These are phyloP conservation scores for Trichophyton benhamiae DNA, from an alignment of 2,329 filamentous ascomycete species.

Conservation along the genomic window DNA sequence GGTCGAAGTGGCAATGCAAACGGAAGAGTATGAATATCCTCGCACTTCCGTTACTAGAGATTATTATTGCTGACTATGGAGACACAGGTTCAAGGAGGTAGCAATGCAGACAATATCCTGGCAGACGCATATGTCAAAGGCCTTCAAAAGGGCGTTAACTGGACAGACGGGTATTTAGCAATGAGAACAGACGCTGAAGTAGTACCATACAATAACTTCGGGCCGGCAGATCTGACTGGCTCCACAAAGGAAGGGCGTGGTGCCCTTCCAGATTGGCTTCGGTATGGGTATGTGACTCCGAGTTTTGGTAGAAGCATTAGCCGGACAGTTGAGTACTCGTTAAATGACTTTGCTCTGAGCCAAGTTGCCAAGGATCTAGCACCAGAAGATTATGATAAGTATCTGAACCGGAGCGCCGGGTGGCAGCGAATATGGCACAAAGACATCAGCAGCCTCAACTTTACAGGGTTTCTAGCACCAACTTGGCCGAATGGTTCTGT, in stretches of 20 bases:
- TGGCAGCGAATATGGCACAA: conserved; percentile 14
- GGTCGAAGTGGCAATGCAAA: conserved; percentile 57
- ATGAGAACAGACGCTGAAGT: conserved; percentile 58
- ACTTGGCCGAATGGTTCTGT: conserved; percentile 40
- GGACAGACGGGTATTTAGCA: conserved; percentile 50
- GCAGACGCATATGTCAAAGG: conserved; percentile 63
- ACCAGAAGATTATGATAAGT: conserved; percentile 28
- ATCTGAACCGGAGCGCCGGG: conserved; percentile 18
- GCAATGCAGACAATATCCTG: conserved; percentile 58
- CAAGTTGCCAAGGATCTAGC: conserved; percentile 42
- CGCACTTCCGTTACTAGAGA: background rate
- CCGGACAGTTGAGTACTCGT: conserved; percentile 53
- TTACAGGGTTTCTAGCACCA: conserved; percentile 50
- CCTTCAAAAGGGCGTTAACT: conserved; percentile 50
- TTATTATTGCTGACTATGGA: background rate
- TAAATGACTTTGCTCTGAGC: conserved; percentile 53
- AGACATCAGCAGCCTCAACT: conserved; percentile 10
- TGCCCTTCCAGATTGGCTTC: conserved; percentile 56
- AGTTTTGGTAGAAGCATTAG: conserved; percentile 48
- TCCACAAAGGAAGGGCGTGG: conserved; percentile 58
- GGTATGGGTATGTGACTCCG: conserved; percentile 52
- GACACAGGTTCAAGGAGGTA: conserved; percentile 50
- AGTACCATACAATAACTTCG: conserved; percentile 49
- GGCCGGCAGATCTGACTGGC: conserved; percentile 40
- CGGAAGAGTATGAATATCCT: conserved; percentile 32